Evolutionary conservation across 805 yeast genomes (phyloP), one percentile per base, ranked within the genome.

Genomic region (Candida khao-thaluensis): DNA sequence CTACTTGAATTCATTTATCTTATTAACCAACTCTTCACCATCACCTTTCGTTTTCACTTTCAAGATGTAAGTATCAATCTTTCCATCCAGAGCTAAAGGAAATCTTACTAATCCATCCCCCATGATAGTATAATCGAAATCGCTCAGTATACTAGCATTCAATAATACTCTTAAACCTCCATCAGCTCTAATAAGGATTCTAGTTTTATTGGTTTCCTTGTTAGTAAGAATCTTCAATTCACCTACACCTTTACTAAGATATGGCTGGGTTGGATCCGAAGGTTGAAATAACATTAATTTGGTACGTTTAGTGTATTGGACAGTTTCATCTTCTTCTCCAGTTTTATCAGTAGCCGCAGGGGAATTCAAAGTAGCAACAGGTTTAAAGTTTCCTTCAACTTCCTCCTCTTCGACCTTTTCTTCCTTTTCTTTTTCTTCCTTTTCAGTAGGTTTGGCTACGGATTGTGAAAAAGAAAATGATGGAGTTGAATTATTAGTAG

Each of bases 301-400:
- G 3, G 91, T 75, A 52, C 85, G 75, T 51, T 85, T 81, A 30
- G 81, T 75, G 50, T 74, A 85, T 17, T 77, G 52, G 0, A 72
- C 56, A 1, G 71, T 77, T 63, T 91, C 97, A 38, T 77, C 74
- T 62, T 89, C 96, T 63, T 91, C 97, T 14, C 96, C 97, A 7
- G 91, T 85, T 49, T 74, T 69, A 16, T 41, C 43, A 5, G 74
- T 77, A 9, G 80, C 69, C 39, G 81, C 71, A 38, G 81, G 69
- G 33, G 76, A 73, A 16, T 67, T 62, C 30, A 34, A 26, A 3
- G 27, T 12, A 4, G 37, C 41, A 7, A 41, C 23, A 20, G 44
- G 44, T 9, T 41, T 40, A 47, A 72, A 78, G 47, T 77, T 69
- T 1, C 42, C 71, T 77, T 29, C 69, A 11, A 27, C 37, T 28